Percentiles rank a stretch among this genome's conserved stretches.
Evolutionary conservation across 2,329 filamentous ascomycete genomes (phyloP).

Genomic region (Leptographium procerum): DNA sequence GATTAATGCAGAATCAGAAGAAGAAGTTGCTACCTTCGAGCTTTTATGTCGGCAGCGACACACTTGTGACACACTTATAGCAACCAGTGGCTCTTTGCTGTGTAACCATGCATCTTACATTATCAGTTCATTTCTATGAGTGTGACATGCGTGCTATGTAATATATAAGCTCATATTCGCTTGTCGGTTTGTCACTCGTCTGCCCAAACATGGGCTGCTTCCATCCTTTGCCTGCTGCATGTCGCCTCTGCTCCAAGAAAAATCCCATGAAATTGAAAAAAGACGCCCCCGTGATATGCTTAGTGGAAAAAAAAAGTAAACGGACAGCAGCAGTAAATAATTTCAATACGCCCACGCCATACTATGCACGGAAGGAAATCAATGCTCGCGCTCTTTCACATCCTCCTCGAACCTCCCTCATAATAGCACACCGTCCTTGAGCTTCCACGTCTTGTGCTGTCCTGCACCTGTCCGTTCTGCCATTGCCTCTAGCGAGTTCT

Average conservation of each 20-base stretch:
- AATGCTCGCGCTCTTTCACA: neutral
- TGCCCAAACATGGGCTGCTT: too few relatives aligned
- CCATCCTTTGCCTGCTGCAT: neutral
- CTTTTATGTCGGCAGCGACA: too few relatives aligned
- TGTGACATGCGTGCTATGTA: neutral
- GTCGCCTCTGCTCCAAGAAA: neutral
- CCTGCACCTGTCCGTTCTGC: conserved; percentile 46
- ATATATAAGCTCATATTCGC: neutral
- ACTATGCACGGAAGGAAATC: neutral
- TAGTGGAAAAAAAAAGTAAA: neutral
- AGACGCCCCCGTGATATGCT: neutral
- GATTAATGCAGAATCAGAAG: too few relatives aligned
- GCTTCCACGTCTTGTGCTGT: conserved; percentile 51
- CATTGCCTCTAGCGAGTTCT: conserved; percentile 54
- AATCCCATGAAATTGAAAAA: neutral
- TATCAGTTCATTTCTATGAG: neutral
- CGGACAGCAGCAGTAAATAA: neutral
- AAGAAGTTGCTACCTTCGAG: too few relatives aligned
- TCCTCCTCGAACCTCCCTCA: neutral
- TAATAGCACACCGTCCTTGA: conserved; percentile 19
- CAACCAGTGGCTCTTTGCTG: too few relatives aligned
- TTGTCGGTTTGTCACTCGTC: neutral
- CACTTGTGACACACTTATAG: too few relatives aligned
- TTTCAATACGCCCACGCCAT: neutral
- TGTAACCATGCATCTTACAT: neutral